Conservation (phyloP, 2,329 filamentous ascomycete species). For the Colletotrichum sp. region DNA sequence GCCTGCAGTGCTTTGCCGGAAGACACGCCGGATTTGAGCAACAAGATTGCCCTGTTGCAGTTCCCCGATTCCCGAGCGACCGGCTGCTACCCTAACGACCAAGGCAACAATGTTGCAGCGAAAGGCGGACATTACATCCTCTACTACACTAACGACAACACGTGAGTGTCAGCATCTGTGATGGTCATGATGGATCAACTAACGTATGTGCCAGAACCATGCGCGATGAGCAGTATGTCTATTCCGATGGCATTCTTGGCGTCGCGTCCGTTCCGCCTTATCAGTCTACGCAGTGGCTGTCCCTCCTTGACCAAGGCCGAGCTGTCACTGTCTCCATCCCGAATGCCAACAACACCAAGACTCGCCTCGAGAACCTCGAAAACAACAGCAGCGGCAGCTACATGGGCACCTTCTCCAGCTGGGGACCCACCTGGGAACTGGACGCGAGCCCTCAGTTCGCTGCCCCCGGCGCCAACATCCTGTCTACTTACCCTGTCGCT, state of each 20-base stretch:
- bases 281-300: slow-evolving; percentile 2
- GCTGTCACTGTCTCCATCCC: neutral
- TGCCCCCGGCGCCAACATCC: slow-evolving; percentile 60
- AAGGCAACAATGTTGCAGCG: slow-evolving; percentile 42
- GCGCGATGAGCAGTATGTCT: slow-evolving; percentile 1
- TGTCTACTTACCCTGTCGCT: slow-evolving; percentile 60
- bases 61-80: slow-evolving; percentile 31
- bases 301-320: neutral
- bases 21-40: slow-evolving; percentile 42
- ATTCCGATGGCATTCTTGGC: neutral
- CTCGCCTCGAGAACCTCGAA: slow-evolving; percentile 5
- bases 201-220: neutral
- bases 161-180: neutral
- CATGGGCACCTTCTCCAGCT: slow-evolving; percentile 58
- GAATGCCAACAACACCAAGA: slow-evolving; percentile 11
- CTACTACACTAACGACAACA: slow-evolving; percentile 24
- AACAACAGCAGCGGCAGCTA: slow-evolving; percentile 28
- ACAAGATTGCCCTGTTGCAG: slow-evolving; percentile 44
- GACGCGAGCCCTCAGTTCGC: slow-evolving; percentile 61
- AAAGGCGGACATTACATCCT: slow-evolving; percentile 44
- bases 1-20: slow-evolving; percentile 27
- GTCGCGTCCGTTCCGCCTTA: slow-evolving; percentile 3
- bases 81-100: slow-evolving; percentile 32
- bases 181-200: neutral
- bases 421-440: slow-evolving; percentile 67